phyloP scores from a whole-genome alignment of 306 rosid genomes.

The Prunus campanulata region DNA sequence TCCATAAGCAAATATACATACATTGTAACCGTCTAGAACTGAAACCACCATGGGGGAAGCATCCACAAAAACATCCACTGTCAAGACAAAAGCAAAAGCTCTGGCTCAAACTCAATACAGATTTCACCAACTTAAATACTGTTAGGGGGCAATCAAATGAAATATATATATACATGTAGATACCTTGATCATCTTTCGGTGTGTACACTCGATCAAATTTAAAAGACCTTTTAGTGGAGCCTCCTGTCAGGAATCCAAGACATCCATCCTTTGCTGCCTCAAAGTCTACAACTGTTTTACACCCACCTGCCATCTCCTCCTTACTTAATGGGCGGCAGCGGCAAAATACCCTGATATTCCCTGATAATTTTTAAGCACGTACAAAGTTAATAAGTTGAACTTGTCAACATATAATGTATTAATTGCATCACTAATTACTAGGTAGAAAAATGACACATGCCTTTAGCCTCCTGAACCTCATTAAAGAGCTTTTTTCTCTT shows the following conservation, averaged over 20 bases:
- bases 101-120: constrained; percentile 1
- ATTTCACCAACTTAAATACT: not conserved
- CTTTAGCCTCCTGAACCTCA: constrained; percentile 92
- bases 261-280: constrained; percentile 82
- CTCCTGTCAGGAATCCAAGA: constrained; percentile 59
- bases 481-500: constrained; percentile 76
- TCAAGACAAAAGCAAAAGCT: constrained; percentile 33
- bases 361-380: constrained; percentile 31
- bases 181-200: constrained; percentile 85
- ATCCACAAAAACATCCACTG: constrained; percentile 79
- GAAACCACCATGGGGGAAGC: constrained; percentile 84
- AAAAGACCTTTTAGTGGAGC: constrained; percentile 61
- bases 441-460: constrained; percentile 30
- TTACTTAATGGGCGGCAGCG: constrained; percentile 87
- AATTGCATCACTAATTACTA: not conserved
- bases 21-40: constrained; percentile 82
- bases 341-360: constrained; percentile 85
- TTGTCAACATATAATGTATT: constrained; percentile 7
- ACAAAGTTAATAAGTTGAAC: not conserved
- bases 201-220: constrained; percentile 80
- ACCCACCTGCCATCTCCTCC: constrained; percentile 54
- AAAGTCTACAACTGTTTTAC: constrained; percentile 65
- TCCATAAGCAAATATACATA: constrained; percentile 89
- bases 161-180: constrained; percentile 4
- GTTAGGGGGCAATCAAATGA: constrained; percentile 8